Evolutionary conservation across 2,329 filamentous ascomycete genomes (phyloP), one percentile per base, ranked within the genome.

Genomic region (Neonectria punicea): DNA sequence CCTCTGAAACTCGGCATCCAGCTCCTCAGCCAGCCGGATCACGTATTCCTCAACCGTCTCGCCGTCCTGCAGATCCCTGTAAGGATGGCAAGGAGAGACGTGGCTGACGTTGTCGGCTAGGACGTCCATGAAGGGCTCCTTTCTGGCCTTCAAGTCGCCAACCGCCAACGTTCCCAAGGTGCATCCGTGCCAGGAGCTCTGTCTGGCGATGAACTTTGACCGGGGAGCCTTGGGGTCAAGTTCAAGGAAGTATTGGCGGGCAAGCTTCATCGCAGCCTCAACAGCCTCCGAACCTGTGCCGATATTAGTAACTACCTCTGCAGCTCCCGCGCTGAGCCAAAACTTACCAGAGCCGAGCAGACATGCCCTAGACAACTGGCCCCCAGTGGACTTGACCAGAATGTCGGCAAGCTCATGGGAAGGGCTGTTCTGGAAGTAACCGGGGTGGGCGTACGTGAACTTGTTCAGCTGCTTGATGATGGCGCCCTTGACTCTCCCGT

Each of bases 1-100:
- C 0, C 70, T 56, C 0, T 61, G 58, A 0, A 73, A 73, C 28
- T 73, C 70, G 0, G 54, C 58, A 1, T 73, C 70, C 0, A 73
- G 5, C 28, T 73, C 70, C 4, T 63, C 58, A 0, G 70, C 70
- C 0, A 73, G 39, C 0, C 70, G 67, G 5, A 20, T 16, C 0
- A 71, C 65, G 11, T 74, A 73, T n/a, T 74, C 69, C 10, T 75
- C 74, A 10, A 81, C 78, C 0, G 70, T 79, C 58, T 84, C 81
- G 0, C 36, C 68, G 0, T 44, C 5, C 2, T 56, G 67, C 64
- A 72, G 68, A n/a, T 68, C 69, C 4, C 69, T 67, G 56, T 76
- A 76, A 1, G 67, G 60, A 5, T 74, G 72, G 10, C 72, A 75
- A 8, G 72, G 72, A 2, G 70, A 76, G 2, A 77, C 74, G n/a